A percentile compares a stretch with the other conserved stretches of the same genome.
These are phyloP conservation scores for Talaromyces borbonicus DNA, from an alignment of 495 filamentous ascomycete species.

Conservation along the genomic window DNA sequence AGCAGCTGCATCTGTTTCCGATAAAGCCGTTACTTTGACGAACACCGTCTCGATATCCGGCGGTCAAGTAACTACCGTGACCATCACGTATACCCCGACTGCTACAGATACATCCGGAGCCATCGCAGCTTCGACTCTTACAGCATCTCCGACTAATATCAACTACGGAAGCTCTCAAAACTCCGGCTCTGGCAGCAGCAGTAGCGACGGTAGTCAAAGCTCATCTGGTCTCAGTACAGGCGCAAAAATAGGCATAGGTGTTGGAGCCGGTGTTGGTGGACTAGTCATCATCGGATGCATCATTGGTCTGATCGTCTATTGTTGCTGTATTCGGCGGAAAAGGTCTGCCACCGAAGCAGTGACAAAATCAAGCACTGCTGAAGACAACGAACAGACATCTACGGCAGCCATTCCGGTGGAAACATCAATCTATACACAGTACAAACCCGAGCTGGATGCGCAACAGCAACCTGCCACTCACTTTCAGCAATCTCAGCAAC, in stretches of 20 bases:
- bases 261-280: constrained; percentile 5
- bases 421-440: background rate
- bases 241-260: constrained; percentile 8
- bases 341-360: too few relatives aligned
- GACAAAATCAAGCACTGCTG: background rate
- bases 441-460: background rate
- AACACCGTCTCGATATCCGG: background rate
- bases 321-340: background rate
- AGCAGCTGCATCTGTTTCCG: background rate
- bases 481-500: background rate
- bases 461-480: background rate
- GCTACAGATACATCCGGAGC: background rate
- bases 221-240: background rate
- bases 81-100: constrained; percentile 1
- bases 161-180: background rate
- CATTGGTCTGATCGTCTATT: background rate
- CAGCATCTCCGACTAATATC: background rate
- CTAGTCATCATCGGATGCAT: background rate
- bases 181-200: background rate
- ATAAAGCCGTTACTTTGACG: background rate
- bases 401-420: background rate
- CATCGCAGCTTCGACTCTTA: background rate
- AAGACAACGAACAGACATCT: background rate
- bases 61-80: background rate
- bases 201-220: background rate